Evolutionary conservation across 345 rosid species (phyloP).

Genomic region (Clarkia xantiana): DNA sequence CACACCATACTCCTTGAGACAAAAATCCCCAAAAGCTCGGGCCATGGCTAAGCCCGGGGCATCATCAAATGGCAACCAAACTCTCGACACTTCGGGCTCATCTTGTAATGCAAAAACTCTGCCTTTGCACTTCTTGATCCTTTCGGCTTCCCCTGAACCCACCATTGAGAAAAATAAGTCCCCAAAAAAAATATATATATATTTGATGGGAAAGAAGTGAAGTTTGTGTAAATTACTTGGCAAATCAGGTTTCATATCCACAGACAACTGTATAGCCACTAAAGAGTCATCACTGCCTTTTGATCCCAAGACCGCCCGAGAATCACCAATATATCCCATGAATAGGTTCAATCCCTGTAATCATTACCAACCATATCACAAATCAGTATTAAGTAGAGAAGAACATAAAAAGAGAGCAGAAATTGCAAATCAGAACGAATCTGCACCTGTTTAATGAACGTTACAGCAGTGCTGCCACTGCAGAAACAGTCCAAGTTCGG

Average conservation of each 20-base stretch:
- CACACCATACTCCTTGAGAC: slow-evolving; percentile 33
- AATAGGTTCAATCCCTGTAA: slow-evolving; percentile 22
- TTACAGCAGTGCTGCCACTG: slow-evolving; percentile 92
- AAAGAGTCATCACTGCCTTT: slow-evolving; percentile 17
- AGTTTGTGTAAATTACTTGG: slow-evolving; percentile 17
- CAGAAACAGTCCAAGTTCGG: slow-evolving; percentile 92
- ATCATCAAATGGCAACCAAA: slow-evolving; percentile 78
- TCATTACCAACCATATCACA: neutral
- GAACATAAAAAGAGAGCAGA: too few relatives aligned
- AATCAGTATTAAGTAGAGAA: neutral
- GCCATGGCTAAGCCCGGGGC: slow-evolving; percentile 44
- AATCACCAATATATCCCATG: slow-evolving; percentile 35
- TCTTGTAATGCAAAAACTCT: slow-evolving; percentile 97
- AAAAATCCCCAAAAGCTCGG: slow-evolving; percentile 39
- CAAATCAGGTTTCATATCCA: slow-evolving; percentile 36
- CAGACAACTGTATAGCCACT: slow-evolving; percentile 30
- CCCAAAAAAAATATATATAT: neutral
- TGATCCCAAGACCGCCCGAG: slow-evolving; percentile 32
- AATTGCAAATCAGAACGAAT: neutral
- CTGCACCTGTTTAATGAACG: slow-evolving; percentile 72
- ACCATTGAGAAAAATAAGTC: slow-evolving; percentile 7
- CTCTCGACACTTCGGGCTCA: slow-evolving; percentile 96
- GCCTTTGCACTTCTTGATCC: slow-evolving; percentile 92
- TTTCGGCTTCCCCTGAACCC: slow-evolving; percentile 77
- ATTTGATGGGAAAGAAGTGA: neutral